phyloP scores from a whole-genome alignment of 441 rosid species.

The California macrophylla region DNA sequence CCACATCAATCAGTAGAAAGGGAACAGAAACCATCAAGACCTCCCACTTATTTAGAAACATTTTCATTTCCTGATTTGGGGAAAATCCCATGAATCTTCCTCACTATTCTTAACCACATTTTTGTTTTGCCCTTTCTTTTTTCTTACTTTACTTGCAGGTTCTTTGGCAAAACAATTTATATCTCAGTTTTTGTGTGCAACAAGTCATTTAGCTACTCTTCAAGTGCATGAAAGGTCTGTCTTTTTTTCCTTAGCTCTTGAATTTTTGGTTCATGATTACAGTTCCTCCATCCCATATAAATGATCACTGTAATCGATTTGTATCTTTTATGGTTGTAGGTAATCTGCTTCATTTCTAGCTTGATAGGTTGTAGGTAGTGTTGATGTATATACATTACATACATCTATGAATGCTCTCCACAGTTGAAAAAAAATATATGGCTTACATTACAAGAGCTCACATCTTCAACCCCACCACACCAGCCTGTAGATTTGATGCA shows the following conservation, averaged over 20 bases:
- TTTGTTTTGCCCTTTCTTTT: slow-evolving; percentile 14
- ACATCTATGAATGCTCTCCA: not conserved
- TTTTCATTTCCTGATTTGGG: slow-evolving; percentile 19
- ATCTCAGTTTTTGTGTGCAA: not conserved
- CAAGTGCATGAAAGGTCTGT: slow-evolving; percentile 35
- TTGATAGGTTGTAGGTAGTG: no score
- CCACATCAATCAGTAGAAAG: slow-evolving; percentile 19
- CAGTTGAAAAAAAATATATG: not conserved
- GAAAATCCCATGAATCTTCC: slow-evolving; percentile 21
- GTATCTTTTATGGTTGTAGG: no score
- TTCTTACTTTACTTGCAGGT: slow-evolving; percentile 9
- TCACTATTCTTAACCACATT: slow-evolving; percentile 9
- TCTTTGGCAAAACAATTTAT: not conserved
- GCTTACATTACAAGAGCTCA: not conserved
- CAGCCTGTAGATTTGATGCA: not conserved
- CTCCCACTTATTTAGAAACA: slow-evolving; percentile 17
- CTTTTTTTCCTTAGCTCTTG: slow-evolving; percentile 14
- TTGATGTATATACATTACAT: no score
- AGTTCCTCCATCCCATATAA: not conserved
- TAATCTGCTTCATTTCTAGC: not conserved
- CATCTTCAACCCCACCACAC: not conserved
- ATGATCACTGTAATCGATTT: not conserved
- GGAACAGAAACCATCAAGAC: slow-evolving; percentile 4
- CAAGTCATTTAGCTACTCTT: slow-evolving; percentile 12
- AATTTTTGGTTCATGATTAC: slow-evolving; percentile 1